Percentiles rank a stretch among this genome's conserved stretches.
These are phyloP conservation scores for Candolleomyces eurysporus DNA, from an alignment of 768 basidiomycete genomes.

Conservation along the genomic window DNA sequence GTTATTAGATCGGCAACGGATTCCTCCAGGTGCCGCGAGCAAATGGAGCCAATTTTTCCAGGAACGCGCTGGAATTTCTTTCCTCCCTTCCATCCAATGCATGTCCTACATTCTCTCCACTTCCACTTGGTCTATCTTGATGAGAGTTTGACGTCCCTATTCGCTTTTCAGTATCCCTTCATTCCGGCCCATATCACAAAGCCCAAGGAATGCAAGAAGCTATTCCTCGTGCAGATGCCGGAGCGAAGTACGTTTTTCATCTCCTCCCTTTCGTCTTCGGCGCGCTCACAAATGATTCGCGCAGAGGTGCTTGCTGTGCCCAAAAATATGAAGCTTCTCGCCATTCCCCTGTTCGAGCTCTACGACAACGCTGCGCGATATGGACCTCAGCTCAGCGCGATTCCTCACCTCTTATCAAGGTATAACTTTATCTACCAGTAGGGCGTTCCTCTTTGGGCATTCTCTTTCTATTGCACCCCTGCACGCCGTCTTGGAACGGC, in stretches of 20 bases:
- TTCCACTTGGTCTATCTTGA: no score
- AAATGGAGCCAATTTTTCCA: no score
- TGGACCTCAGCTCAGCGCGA: constrained; percentile 91
- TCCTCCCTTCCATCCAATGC: no score
- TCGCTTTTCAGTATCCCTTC: constrained; percentile 73
- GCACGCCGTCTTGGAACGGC: no score
- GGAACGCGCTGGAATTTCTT: no score
- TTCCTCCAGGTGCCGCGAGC: no score
- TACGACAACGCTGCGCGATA: constrained; percentile 97
- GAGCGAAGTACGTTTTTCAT: constrained; percentile 69
- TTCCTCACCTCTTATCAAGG: constrained; percentile 85
- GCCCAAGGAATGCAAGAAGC: constrained; percentile 97
- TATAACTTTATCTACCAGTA: constrained; percentile 83
- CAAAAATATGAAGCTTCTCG: constrained; percentile 97
- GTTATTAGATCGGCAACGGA: no score
- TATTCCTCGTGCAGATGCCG: constrained; percentile 94
- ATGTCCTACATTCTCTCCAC: no score
- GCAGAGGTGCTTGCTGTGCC: constrained; percentile 95
- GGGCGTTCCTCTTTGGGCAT: neutral
- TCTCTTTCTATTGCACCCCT: no score
- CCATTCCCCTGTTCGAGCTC: constrained; percentile 93
- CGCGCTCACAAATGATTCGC: neutral
- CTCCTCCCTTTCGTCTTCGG: neutral
- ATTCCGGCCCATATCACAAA: constrained; percentile 95
- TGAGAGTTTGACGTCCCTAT: no score